phyloP scores from a whole-genome alignment of 257 asterid species.

The Anisodus tanguticus region DNA sequence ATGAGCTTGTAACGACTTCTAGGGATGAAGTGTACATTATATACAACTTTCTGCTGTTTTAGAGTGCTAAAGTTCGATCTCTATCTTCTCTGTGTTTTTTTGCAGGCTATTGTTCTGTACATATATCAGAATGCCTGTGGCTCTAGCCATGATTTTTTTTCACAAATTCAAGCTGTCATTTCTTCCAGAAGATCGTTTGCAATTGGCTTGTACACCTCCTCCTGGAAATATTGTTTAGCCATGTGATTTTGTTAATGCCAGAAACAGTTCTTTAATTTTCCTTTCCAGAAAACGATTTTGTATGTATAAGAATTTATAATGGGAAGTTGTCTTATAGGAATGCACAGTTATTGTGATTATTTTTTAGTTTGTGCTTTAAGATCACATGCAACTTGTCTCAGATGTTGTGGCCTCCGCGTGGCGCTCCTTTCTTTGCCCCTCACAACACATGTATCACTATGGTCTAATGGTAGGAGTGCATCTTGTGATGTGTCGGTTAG shows the following conservation, averaged over 20 bases:
- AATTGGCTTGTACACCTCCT: conserved; percentile 24
- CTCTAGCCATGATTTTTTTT: neutral
- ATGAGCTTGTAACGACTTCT: neutral
- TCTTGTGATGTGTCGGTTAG: too few relatives aligned
- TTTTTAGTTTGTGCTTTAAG: neutral
- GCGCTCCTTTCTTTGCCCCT: too few relatives aligned
- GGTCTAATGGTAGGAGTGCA: too few relatives aligned
- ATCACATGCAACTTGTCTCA: neutral
- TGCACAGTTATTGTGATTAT: neutral
- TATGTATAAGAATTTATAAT: conserved; percentile 23
- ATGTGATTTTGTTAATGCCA: conserved; percentile 28
- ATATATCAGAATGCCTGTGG: conserved; percentile 8
- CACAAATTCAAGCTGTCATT: conserved; percentile 19
- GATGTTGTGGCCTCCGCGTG: neutral
- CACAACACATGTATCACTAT: too few relatives aligned
- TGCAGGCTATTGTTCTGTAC: conserved; percentile 26
- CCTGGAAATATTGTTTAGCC: neutral
- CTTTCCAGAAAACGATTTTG: neutral
- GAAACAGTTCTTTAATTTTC: conserved; percentile 15
- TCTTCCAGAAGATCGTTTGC: conserved; percentile 24
- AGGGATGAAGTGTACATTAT: neutral
- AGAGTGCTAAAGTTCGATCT: neutral
- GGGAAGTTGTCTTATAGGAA: conserved; percentile 18
- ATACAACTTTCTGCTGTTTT: neutral
- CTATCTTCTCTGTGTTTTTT: neutral